These are phyloP conservation scores for Skeletonema grethae DNA, from an alignment of 108 stramenopile genomes.

Conservation along the genomic window DNA sequence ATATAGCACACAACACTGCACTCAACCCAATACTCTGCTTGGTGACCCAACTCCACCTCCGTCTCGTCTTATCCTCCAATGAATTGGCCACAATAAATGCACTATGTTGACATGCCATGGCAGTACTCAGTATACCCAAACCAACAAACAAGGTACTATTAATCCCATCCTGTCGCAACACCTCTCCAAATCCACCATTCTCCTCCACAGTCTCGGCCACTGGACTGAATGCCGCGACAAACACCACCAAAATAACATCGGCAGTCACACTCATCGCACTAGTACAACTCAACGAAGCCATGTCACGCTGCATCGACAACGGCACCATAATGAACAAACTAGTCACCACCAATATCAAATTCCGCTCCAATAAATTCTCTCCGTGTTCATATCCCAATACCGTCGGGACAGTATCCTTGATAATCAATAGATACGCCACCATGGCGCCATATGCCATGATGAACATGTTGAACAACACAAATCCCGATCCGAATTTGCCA, in stretches of 20 bases:
- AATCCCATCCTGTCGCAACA: constrained; percentile 58
- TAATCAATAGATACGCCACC: constrained; percentile 84
- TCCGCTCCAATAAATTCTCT: constrained; percentile 50
- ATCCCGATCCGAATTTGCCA: constrained; percentile 54
- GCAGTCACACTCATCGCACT: constrained; percentile 65
- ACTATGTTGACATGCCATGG: constrained; percentile 88
- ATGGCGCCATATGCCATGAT: constrained; percentile 85
- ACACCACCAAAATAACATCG: constrained; percentile 69
- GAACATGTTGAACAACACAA: constrained; percentile 75
- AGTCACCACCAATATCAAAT: constrained; percentile 56
- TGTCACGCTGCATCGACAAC: constrained; percentile 74
- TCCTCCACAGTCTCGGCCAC: constrained; percentile 50
- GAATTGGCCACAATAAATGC: constrained; percentile 80
- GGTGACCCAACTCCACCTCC: constrained; percentile 70
- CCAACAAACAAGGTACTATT: constrained; percentile 75
- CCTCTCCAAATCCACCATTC: constrained; percentile 67
- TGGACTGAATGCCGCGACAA: constrained; percentile 68
- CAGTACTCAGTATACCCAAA: constrained; percentile 77
- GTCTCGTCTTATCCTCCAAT: constrained; percentile 52
- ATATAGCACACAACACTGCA: constrained; percentile 51
- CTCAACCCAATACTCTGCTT: constrained; percentile 51
- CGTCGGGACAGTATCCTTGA: constrained; percentile 82
- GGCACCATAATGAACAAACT: constrained; percentile 68
- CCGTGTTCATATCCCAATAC: constrained; percentile 62
- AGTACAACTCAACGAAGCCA: constrained; percentile 67